Base-by-base conservation (phyloP, 331 rosid species). In the Pyracantha coccinea region DNA sequence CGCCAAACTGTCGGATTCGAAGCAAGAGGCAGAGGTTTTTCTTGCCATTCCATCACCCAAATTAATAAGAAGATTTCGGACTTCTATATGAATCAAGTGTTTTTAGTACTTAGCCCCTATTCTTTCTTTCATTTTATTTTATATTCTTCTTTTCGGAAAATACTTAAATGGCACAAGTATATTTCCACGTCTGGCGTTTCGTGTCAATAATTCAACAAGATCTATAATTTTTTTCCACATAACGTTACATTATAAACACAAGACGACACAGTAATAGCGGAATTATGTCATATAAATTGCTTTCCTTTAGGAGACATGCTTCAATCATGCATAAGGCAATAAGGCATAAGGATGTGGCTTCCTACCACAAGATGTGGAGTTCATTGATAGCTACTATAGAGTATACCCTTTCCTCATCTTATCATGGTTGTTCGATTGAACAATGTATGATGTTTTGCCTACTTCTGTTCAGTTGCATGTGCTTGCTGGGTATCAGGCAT, bases 11-110 rank as follows among this genome's bases (percentile, higher is more conserved):
- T 72, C 88, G 91, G 23, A 74, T 86, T 75, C 82, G 99, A 84
- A 94, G 97, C 83, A 94, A 90, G 85, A 89, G 99, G 81, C 97
- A 95, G 78, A 95, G 97, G 88, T 95, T 95, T 71, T 95, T 95
- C 88, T 78, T 95, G 88, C 99, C 96, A 67, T 77, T 89, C 13
- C 87, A 85, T 72, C 83, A 61, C 74, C 32, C 84, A 13, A 55
- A 84, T 66, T 91, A 47, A 77, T 29, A 15, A 19, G 57, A 6
- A 41, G 47, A 41, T 11, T 41, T 17, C 8, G 20, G 20, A 15
- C 21, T 52, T 52, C 21, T 16, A 24, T 41, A 38, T 47, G n/a
- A 45, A 7, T 20, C 24, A 20, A 66, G 70, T 64, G 41, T 66
- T 41, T 38, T 9, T 13, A 29, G 17, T 47, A 54, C n/a, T 11